Percentiles rank a stretch among this genome's conserved stretches.
These are phyloP conservation scores for Candida sakaeoensis DNA, from an alignment of 805 yeast genomes.

Conservation along the genomic window DNA sequence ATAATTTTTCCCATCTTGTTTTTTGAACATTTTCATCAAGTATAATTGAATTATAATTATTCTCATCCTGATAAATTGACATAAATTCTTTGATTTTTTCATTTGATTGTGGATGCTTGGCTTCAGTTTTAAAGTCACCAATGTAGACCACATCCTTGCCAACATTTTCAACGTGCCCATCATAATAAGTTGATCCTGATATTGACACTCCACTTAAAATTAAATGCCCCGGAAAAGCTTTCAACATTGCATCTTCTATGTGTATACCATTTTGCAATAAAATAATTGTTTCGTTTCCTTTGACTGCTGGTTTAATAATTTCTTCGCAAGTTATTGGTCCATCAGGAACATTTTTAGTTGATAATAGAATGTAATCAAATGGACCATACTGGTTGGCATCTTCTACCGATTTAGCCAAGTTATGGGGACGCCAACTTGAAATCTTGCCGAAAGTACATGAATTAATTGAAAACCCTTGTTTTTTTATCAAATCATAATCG, in stretches of 20 bases:
- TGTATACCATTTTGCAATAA: slow-evolving; percentile 40
- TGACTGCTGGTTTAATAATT: slow-evolving; percentile 35
- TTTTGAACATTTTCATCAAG: slow-evolving; percentile 28
- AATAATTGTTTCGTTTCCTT: slow-evolving; percentile 25
- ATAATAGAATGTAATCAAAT: slow-evolving; percentile 35
- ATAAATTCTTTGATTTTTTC: slow-evolving; percentile 19
- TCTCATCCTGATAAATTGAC: slow-evolving; percentile 25
- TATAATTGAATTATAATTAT: slow-evolving; percentile 21
- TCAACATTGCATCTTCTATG: slow-evolving; percentile 30
- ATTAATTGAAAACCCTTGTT: slow-evolving; percentile 28
- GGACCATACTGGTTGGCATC: slow-evolving; percentile 26
- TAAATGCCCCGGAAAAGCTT: slow-evolving; percentile 29
- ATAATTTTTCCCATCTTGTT: slow-evolving; percentile 38
- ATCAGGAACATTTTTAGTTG: slow-evolving; percentile 38
- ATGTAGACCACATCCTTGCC: slow-evolving; percentile 19
- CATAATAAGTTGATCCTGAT: slow-evolving; percentile 31
- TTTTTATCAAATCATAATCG: slow-evolving; percentile 26
- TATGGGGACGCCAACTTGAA: slow-evolving; percentile 26
- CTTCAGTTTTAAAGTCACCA: slow-evolving; percentile 21
- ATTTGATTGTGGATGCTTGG: slow-evolving; percentile 8
- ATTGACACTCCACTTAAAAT: slow-evolving; percentile 34
- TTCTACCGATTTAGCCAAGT: slow-evolving; percentile 23
- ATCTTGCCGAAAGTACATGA: slow-evolving; percentile 32
- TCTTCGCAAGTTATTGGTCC: slow-evolving; percentile 37
- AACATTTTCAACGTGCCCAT: slow-evolving; percentile 17